phyloP scores from a whole-genome alignment of 2,329 filamentous ascomycete species.

The Diaporthe sp. region DNA sequence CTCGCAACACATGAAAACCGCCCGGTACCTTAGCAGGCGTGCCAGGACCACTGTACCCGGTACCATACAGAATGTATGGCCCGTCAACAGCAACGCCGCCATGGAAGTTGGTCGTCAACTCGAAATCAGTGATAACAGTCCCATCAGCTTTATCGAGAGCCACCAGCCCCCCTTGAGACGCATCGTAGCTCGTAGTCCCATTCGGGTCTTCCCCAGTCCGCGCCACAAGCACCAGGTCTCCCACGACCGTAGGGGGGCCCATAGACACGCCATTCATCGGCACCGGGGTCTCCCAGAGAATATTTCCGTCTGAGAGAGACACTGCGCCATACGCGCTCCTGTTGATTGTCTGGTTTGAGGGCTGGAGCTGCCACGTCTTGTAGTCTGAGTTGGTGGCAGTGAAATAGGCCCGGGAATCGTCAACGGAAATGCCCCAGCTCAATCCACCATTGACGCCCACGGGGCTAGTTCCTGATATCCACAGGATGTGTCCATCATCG shows the following conservation, averaged over 20 bases:
- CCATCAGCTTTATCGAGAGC: background rate
- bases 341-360: slow-evolving; percentile 5
- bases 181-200: background rate
- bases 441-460: background rate
- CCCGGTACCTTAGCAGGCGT: background rate
- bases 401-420: background rate
- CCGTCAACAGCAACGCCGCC: background rate
- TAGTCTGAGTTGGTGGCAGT: slow-evolving; percentile 12
- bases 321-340: background rate
- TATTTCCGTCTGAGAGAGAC: background rate
- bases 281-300: background rate
- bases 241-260: background rate
- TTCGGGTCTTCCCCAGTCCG: background rate
- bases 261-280: background rate
- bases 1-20: background rate
- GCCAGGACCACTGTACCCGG: background rate
- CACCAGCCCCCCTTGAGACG: background rate
- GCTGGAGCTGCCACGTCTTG: background rate
- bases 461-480: background rate
- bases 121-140: background rate
- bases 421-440: background rate
- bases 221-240: slow-evolving; percentile 1
- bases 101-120: background rate
- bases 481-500: background rate
- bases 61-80: background rate